Percentiles rank a stretch among this genome's conserved stretches.
Evolutionary conservation across 495 filamentous ascomycete genomes (phyloP).

Genomic region (Hypomontagnella monticulosa): DNA sequence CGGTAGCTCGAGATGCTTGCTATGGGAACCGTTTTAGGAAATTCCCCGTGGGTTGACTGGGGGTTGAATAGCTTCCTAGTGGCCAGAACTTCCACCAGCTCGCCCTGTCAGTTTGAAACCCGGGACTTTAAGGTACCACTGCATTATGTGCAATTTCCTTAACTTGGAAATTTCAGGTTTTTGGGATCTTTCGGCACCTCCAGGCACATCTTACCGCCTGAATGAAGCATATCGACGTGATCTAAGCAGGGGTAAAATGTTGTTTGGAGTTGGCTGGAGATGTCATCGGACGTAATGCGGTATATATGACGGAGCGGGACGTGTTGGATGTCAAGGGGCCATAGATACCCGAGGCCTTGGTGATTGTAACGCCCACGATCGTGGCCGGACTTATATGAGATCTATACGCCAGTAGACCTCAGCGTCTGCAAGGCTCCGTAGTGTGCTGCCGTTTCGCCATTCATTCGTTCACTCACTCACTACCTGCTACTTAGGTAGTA

Average conservation of each 20-base stretch:
- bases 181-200: background rate
- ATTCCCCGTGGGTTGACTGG: slow-evolving; percentile 7
- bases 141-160: slow-evolving; percentile 32
- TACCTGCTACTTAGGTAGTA: background rate
- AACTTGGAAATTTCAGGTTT: slow-evolving; percentile 29
- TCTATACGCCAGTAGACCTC: slow-evolving; percentile 9
- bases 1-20: slow-evolving; percentile 9
- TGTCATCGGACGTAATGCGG: slow-evolving; percentile 9
- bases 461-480: slow-evolving; percentile 30
- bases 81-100: background rate
- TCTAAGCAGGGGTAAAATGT: slow-evolving; percentile 13
- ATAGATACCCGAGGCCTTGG: background rate
- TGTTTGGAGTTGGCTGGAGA: background rate
- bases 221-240: slow-evolving; percentile 14
- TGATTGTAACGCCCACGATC: slow-evolving; percentile 2
- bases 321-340: background rate
- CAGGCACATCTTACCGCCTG: slow-evolving; percentile 11
- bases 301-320: slow-evolving; percentile 25
- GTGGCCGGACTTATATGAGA: slow-evolving; percentile 19
- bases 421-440: slow-evolving; percentile 1
- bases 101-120: slow-evolving; percentile 2
- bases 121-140: slow-evolving; percentile 8
- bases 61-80: slow-evolving; percentile 9
- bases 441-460: slow-evolving; percentile 15
- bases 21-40: slow-evolving; percentile 2